Evolutionary conservation across 352 stramenopile species (phyloP).

Genomic region (Pythium inflatum): DNA sequence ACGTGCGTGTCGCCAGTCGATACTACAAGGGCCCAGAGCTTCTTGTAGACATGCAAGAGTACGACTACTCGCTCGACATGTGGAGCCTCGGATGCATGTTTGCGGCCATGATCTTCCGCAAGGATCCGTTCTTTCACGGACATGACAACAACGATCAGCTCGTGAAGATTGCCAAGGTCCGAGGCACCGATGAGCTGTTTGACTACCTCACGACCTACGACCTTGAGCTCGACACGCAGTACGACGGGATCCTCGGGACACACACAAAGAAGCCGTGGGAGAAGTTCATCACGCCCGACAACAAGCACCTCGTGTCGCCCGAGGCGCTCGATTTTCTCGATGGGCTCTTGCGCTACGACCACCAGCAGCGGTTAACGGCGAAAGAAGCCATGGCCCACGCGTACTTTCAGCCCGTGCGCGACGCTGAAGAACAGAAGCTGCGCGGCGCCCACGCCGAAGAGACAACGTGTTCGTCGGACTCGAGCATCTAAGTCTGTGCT

Average conservation of each 20-base stretch:
- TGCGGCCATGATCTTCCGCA: conserved; percentile 99
- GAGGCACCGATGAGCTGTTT: conserved; percentile 98
- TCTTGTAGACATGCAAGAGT: conserved; percentile 99
- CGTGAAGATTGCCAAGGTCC: conserved; percentile 98
- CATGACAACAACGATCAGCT: conserved; percentile 99
- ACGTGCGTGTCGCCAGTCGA: conserved; percentile 97
- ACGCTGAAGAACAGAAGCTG: conserved; percentile 26
- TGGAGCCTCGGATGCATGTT: conserved; percentile 99
- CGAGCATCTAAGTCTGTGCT: conserved; percentile 14
- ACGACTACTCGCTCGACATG: conserved; percentile 99
- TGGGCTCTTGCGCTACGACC: conserved; percentile 90
- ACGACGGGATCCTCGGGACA: conserved; percentile 97
- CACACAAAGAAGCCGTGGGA: conserved; percentile 99
- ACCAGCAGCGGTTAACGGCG: conserved; percentile 97
- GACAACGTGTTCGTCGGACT: conserved; percentile 26
- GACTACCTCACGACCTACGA: conserved; percentile 99
- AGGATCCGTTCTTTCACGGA: conserved; percentile 99
- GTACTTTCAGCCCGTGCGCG: conserved; percentile 91
- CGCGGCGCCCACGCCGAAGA: conserved; percentile 16
- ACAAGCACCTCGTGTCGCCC: conserved; percentile 96
- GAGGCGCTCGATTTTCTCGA: conserved; percentile 97
- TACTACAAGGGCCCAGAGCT: conserved; percentile 99
- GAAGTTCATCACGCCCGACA: conserved; percentile 98
- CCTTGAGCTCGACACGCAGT: conserved; percentile 98
- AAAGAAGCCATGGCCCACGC: conserved; percentile 98